These are phyloP conservation scores for Debaryomycetaceae sp. DNA, from an alignment of 1,139 yeast genomes.

Conservation along the genomic window DNA sequence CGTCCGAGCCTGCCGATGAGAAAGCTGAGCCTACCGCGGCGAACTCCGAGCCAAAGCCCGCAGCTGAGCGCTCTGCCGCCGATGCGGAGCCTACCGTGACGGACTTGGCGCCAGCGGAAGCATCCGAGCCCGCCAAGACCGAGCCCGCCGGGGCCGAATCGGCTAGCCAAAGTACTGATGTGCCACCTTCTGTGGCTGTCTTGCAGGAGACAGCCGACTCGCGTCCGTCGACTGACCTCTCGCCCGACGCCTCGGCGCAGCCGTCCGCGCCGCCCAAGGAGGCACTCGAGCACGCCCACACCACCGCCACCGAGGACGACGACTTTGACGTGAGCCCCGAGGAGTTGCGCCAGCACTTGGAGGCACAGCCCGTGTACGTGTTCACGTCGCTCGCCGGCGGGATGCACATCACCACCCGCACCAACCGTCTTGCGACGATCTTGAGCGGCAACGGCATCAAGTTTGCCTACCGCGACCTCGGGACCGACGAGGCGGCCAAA, in stretches of 20 bases:
- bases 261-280: too few species aligned
- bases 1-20: neutral
- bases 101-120: neutral
- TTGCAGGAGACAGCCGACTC: too few species aligned
- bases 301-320: slow-evolving; percentile 22
- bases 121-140: neutral
- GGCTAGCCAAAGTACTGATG: too few species aligned
- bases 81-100: too few species aligned
- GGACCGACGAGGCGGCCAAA: slow-evolving; percentile 84
- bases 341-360: slow-evolving; percentile 42
- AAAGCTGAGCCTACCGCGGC: slow-evolving; percentile 1
- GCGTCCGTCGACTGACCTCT: too few species aligned
- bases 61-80: too few species aligned
- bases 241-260: too few species aligned
- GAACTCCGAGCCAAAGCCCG: slow-evolving; percentile 3
- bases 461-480: slow-evolving; percentile 72
- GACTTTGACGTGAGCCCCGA: slow-evolving; percentile 40
- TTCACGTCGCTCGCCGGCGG: slow-evolving; percentile 91
- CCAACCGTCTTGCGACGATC: slow-evolving; percentile 73
- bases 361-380: slow-evolving; percentile 61
- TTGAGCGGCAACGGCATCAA: slow-evolving; percentile 69
- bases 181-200: too few species aligned
- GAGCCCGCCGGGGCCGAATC: too few species aligned
- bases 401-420: slow-evolving; percentile 75
- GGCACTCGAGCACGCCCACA: slow-evolving; percentile 1